Evolutionary conservation across 2,329 filamentous ascomycete genomes (phyloP).

Genomic region (Pyrenophora teres): DNA sequence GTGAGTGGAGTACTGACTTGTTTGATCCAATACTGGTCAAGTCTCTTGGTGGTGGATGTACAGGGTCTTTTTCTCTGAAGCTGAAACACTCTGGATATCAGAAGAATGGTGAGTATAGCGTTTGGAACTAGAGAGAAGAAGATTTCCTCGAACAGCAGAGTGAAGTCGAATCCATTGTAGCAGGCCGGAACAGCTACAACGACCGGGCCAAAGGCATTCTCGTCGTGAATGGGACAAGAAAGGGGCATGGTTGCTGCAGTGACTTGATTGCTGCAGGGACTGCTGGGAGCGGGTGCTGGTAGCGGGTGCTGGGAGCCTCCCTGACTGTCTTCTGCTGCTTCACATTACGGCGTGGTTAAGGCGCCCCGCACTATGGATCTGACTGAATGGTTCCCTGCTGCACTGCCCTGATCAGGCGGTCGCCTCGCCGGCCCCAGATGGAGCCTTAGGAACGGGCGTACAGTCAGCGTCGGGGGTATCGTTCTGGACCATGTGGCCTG

Average conservation of each 20-base stretch:
- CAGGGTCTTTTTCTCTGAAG: neutral
- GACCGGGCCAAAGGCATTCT: constrained; percentile 13
- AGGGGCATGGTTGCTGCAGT: constrained; percentile 2
- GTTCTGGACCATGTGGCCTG: neutral
- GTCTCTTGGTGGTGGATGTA: neutral
- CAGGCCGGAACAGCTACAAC: constrained; percentile 8
- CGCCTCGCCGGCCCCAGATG: neutral
- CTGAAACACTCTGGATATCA: constrained; percentile 3
- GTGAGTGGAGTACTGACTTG: neutral
- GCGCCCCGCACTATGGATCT: neutral
- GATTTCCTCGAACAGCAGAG: constrained; percentile 28
- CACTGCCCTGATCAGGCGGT: neutral
- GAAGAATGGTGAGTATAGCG: constrained; percentile 3
- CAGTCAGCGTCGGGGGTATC: neutral
- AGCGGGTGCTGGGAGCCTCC: neutral
- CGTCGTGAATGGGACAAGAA: neutral
- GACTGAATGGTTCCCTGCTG: neutral
- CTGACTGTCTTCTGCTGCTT: neutral
- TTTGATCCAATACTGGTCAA: neutral
- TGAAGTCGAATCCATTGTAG: constrained; percentile 26
- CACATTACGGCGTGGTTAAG: neutral
- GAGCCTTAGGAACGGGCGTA: neutral
- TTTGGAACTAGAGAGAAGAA: constrained; percentile 23
- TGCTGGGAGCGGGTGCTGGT: neutral
- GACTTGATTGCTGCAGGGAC: neutral